Evolutionary conservation across 768 basidiomycete genomes (phyloP).

Genomic region (Lentinula raphanica): DNA sequence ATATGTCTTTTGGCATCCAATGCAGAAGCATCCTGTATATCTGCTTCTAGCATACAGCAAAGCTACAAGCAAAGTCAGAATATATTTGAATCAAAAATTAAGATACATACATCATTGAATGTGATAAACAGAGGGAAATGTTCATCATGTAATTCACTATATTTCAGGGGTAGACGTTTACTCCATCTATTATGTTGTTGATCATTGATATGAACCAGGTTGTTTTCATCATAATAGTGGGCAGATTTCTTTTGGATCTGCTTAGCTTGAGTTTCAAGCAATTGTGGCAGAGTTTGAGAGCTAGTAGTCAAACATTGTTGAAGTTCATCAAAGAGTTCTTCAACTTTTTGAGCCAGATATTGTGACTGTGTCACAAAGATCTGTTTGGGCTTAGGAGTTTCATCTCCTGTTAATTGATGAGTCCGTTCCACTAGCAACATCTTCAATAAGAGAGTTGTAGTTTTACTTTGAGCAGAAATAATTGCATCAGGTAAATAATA

Average conservation of each 20-base stretch:
- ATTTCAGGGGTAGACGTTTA: conserved; percentile 43
- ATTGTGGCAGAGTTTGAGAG: conserved; percentile 30
- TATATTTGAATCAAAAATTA: no score
- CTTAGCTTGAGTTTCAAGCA: conserved; percentile 24
- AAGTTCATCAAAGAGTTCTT: conserved; percentile 56
- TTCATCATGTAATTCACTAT: conserved; percentile 48
- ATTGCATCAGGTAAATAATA: no score
- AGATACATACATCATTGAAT: conserved; percentile 48
- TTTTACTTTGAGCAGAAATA: conserved; percentile 47
- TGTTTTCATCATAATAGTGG: conserved; percentile 13
- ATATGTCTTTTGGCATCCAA: background rate
- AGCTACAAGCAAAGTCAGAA: conserved; percentile 36
- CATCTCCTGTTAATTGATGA: conserved; percentile 33
- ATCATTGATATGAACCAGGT: conserved; percentile 39
- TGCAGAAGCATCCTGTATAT: conserved; percentile 20
- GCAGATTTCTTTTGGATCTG: no score
- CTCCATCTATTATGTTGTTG: conserved; percentile 39
- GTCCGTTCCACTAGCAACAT: conserved; percentile 65
- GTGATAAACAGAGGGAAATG: conserved; percentile 72
- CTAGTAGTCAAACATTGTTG: conserved; percentile 36
- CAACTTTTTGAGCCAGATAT: conserved; percentile 63
- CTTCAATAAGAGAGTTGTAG: conserved; percentile 73
- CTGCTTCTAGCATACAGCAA: conserved; percentile 43
- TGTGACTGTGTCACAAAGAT: conserved; percentile 70
- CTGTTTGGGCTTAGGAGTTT: conserved; percentile 50